phyloP scores from a whole-genome alignment of 257 asterid species.

The Scutellaria minor region DNA sequence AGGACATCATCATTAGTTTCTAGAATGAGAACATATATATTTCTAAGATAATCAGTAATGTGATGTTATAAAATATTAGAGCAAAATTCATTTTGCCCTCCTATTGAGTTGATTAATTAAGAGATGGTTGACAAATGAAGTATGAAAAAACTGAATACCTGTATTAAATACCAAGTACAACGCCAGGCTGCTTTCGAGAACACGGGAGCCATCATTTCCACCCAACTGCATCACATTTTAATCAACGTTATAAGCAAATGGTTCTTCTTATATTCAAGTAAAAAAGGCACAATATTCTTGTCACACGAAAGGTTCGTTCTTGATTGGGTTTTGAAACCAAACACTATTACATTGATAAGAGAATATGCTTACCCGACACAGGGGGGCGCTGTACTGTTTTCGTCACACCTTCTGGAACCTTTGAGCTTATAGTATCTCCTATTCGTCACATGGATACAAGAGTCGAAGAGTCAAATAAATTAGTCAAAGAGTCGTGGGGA shows the following conservation, averaged over 20 bases:
- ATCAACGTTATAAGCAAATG: not conserved
- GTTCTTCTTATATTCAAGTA: no score
- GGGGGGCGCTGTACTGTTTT: constrained; percentile 83
- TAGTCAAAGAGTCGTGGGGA: not conserved
- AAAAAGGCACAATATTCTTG: no score
- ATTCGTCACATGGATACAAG: constrained; percentile 12
- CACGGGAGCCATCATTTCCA: constrained; percentile 99
- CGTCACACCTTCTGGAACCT: constrained; percentile 66
- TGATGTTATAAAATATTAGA: not conserved
- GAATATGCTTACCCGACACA: constrained; percentile 77
- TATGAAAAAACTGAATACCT: constrained; percentile 49
- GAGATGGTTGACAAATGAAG: not conserved
- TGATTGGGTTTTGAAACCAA: not conserved
- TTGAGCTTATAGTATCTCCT: constrained; percentile 71
- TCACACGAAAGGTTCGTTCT: not conserved
- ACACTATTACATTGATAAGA: not conserved
- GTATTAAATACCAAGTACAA: constrained; percentile 89
- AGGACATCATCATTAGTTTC: constrained; percentile 17
- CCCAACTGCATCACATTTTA: constrained; percentile 69
- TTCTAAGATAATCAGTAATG: not conserved
- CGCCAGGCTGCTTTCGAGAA: constrained; percentile 95
- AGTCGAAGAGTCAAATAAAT: constrained; percentile 7
- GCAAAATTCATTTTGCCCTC: not conserved
- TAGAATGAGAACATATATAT: not conserved
- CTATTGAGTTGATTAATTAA: no score